Conservation (phyloP, 352 stramenopile species). For the Phytophthora meadii region DNA sequence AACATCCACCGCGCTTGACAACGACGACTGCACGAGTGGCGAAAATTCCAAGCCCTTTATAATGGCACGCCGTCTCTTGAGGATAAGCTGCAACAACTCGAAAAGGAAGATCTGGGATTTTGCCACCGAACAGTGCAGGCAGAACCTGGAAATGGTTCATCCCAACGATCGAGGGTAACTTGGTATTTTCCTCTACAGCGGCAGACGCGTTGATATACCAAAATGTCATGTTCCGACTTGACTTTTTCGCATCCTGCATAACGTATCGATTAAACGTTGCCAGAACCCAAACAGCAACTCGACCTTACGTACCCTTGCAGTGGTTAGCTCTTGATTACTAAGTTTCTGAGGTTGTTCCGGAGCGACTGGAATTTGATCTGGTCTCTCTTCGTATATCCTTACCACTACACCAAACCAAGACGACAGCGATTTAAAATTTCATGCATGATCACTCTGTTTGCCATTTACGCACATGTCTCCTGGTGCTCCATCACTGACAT, state of each 20-base stretch:
- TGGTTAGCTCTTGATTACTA: slow-evolving; percentile 53
- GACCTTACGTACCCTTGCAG: slow-evolving; percentile 31
- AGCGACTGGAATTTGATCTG: slow-evolving; percentile 34
- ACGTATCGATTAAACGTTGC: background rate
- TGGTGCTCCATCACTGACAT: slow-evolving; percentile 70
- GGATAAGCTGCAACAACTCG: slow-evolving; percentile 70
- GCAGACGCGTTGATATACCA: slow-evolving; percentile 56
- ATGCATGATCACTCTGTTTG: background rate
- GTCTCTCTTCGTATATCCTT: slow-evolving; percentile 40
- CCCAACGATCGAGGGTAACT: slow-evolving; percentile 8
- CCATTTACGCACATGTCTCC: slow-evolving; percentile 34
- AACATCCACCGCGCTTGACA: slow-evolving; percentile 76
- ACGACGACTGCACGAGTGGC: slow-evolving; percentile 64
- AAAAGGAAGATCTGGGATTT: slow-evolving; percentile 55
- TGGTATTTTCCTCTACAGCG: slow-evolving; percentile 6
- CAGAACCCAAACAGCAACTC: background rate
- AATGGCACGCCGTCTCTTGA: slow-evolving; percentile 72
- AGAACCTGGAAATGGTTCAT: slow-evolving; percentile 51
- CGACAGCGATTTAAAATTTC: background rate
- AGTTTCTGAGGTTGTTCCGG: slow-evolving; percentile 39
- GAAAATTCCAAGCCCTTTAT: slow-evolving; percentile 64
- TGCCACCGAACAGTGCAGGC: slow-evolving; percentile 61
- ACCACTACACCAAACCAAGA: slow-evolving; percentile 13
- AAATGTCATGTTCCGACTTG: slow-evolving; percentile 50
- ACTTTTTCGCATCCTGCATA: slow-evolving; percentile 52